Evolutionary conservation across 108 stramenopile species (phyloP).

Genomic region (Aurantiochytrium sp.): DNA sequence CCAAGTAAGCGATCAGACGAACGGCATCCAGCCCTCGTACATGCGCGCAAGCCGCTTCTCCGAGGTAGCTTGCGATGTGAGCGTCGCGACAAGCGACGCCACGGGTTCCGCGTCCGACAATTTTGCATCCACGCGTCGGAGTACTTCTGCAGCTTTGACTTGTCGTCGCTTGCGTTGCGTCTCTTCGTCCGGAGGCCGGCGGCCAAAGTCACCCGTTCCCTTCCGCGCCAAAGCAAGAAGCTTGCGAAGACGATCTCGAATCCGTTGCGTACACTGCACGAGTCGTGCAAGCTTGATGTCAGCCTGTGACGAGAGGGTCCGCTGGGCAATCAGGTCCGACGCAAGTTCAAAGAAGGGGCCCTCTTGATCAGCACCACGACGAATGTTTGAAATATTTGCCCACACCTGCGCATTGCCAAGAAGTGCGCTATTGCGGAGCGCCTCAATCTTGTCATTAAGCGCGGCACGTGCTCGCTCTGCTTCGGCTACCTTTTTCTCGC

Average conservation of each 20-base stretch:
- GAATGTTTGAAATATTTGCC: background rate
- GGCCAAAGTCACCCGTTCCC: background rate
- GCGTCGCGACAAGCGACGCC: background rate
- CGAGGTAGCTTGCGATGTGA: background rate
- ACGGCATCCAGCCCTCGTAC: slow-evolving; percentile 17
- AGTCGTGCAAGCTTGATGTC: background rate
- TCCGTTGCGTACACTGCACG: background rate
- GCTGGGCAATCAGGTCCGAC: background rate
- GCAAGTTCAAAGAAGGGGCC: background rate
- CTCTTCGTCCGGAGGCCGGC: background rate
- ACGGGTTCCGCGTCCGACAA: background rate
- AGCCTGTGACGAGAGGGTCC: background rate
- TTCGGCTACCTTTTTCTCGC: background rate
- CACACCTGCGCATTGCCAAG: background rate
- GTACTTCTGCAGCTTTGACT: background rate
- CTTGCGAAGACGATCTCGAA: background rate
- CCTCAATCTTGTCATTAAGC: background rate
- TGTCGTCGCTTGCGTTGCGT: background rate
- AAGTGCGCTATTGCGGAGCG: background rate
- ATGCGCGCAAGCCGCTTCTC: background rate
- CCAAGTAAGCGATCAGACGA: background rate
- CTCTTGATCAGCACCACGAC: background rate
- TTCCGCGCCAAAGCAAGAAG: background rate
- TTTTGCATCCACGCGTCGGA: background rate
- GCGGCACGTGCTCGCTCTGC: background rate